phyloP scores from a whole-genome alignment of 1,284 basidiomycete genomes.

The Microbotryum scabiosae region DNA sequence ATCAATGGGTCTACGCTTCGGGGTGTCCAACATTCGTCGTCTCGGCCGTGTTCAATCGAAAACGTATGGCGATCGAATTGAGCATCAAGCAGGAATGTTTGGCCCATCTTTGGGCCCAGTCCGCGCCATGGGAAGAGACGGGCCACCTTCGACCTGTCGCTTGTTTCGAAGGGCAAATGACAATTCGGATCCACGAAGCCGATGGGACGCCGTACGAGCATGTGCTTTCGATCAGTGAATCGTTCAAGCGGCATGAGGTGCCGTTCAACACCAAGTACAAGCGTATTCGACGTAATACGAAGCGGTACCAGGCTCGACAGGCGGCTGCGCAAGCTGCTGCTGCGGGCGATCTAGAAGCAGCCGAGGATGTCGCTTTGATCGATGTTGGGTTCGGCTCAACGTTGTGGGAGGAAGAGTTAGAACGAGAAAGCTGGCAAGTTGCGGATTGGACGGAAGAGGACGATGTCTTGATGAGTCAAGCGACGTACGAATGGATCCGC shows the following conservation, averaged over 20 bases:
- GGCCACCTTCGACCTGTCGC: conserved; percentile 63
- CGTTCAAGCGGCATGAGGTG: conserved; percentile 87
- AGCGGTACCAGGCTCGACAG: conserved; percentile 87
- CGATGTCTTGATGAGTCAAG: conserved; percentile 79
- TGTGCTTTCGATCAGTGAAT: conserved; percentile 79
- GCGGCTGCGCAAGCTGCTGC: conserved; percentile 87
- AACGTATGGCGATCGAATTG: conserved; percentile 96
- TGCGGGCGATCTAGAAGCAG: conserved; percentile 78
- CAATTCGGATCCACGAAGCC: conserved; percentile 96
- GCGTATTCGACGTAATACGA: conserved; percentile 86
- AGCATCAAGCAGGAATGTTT: conserved; percentile 82
- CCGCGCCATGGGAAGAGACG: conserved; percentile 55
- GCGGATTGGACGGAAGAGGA: conserved; percentile 98
- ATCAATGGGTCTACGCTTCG: conserved; percentile 98
- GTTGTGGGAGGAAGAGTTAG: conserved; percentile 90
- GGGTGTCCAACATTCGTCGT: conserved; percentile 90
- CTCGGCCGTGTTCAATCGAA: conserved; percentile 86
- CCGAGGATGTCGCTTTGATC: conserved; percentile 85
- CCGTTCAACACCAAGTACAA: conserved; percentile 99
- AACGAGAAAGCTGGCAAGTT: conserved; percentile 89
- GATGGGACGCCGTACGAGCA: conserved; percentile 99
- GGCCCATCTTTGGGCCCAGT: conserved; percentile 55
- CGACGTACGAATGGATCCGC: conserved; percentile 98
- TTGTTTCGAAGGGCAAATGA: conserved; percentile 94
- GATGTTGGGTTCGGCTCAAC: conserved; percentile 94